Percentiles rank a stretch among this genome's conserved stretches.
phyloP scores from a whole-genome alignment of 441 rosid genomes.

The Rhodomyrtus psidioides region DNA sequence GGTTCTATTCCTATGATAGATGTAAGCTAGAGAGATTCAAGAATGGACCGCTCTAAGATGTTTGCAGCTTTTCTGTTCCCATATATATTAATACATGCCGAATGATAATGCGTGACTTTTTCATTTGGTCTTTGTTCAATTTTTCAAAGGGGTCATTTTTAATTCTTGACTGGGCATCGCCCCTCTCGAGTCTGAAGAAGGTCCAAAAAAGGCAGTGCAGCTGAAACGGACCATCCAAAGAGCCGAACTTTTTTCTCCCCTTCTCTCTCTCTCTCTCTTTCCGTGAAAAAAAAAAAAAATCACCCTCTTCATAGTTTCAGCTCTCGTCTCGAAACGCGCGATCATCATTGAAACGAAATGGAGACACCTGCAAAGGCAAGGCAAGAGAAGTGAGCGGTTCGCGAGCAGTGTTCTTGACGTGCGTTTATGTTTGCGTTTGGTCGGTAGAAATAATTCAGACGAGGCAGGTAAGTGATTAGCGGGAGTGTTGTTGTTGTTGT shows the following conservation, averaged over 20 bases:
- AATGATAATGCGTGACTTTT: not conserved
- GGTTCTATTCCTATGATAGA: not conserved
- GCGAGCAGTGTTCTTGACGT: not conserved
- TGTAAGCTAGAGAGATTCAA: not conserved
- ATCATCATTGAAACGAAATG: not conserved
- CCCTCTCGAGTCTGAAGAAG: not conserved
- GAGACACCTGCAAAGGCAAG: not conserved
- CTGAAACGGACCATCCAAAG: constrained; percentile 37
- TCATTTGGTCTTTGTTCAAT: not conserved
- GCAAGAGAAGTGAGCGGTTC: not conserved
- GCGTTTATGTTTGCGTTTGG: not conserved
- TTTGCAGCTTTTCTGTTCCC: not conserved
- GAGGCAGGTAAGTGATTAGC: not conserved
- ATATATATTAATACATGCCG: not conserved
- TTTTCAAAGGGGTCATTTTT: not conserved
- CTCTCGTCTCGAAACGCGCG: constrained; percentile 2
- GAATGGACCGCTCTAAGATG: no score
- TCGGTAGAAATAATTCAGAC: not conserved
- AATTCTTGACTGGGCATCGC: not conserved
- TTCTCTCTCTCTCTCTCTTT: not conserved
- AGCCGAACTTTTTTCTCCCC: not conserved
- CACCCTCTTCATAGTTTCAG: constrained; percentile 5
- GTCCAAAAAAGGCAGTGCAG: constrained; percentile 22
- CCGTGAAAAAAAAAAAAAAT: not conserved
- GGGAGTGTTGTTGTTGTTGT: no score